Percentiles rank a stretch among this genome's conserved stretches.
Evolutionary conservation across 2,329 filamentous ascomycete species (phyloP).

Genomic region (Dothidotthia symphoricarpi): DNA sequence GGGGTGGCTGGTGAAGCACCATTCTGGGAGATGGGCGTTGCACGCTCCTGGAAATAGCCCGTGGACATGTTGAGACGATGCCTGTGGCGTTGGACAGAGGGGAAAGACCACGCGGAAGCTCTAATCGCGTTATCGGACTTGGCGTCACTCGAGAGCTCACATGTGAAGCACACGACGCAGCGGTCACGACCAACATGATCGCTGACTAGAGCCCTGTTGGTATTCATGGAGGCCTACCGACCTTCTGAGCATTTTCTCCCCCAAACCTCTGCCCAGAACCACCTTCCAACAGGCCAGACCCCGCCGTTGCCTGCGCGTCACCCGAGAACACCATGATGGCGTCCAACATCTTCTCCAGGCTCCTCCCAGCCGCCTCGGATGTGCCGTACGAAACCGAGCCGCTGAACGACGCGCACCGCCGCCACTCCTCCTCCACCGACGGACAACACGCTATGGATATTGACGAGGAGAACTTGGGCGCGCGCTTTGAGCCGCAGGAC

Average conservation of each 20-base stretch:
- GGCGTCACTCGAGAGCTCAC: background rate
- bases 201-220: slow-evolving; percentile 14
- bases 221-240: slow-evolving; percentile 24
- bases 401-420: slow-evolving; percentile 17
- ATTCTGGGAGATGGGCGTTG: slow-evolving; percentile 27
- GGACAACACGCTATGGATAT: slow-evolving; percentile 49
- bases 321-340: slow-evolving; percentile 53
- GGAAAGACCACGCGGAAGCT: slow-evolving; percentile 22
- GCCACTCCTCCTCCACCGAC: slow-evolving; percentile 35
- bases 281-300: no score
- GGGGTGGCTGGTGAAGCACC: slow-evolving; percentile 29
- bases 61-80: slow-evolving; percentile 31
- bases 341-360: slow-evolving; percentile 54
- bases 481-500: slow-evolving; percentile 56
- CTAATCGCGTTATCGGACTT: slow-evolving; percentile 26
- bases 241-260: no score
- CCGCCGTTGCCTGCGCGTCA: no score
- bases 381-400: slow-evolving; percentile 48
- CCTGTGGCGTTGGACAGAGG: no score
- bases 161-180: no score
- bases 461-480: slow-evolving; percentile 51
- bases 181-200: slow-evolving; percentile 22
- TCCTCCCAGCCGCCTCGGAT: slow-evolving; percentile 51
- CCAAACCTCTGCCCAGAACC: no score
- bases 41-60: slow-evolving; percentile 35